Base-by-base conservation (phyloP, 176 grass and related monocot genomes). In the Triticum dicoccoides region DNA sequence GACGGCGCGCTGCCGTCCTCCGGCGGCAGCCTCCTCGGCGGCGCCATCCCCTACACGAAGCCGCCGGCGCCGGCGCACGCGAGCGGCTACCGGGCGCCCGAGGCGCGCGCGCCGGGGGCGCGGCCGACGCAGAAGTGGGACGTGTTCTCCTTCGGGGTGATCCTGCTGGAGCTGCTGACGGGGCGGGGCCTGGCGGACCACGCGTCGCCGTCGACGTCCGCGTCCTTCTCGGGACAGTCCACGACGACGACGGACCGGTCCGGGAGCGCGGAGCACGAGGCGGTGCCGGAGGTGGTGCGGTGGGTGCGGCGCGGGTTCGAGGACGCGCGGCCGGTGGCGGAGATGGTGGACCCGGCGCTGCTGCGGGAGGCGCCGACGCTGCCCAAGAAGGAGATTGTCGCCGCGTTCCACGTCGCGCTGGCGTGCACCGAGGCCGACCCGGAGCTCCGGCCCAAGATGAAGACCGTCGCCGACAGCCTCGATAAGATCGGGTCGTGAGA, bases 381-480 rank as follows among this genome's bases (percentile, higher is more conserved):
- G 44, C 85, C 88, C 10, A 99, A 94, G 83, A 96, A 99, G 80
- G 97, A 99, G 87, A 62, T 99, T 67, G 66, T 96, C 15, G 87
- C 90, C 7, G 79, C 76, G 80, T 99, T 99, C 89, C 94, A 93
- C 45, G 79, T 99, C 18, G 94, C 97, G 41, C 84, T 99, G 5
- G 85, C 90, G 0, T 99, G 97, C 79, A 94, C 90, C 6, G 87
- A 93, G 66, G 10, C 3, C 0, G 92, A 94, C 5, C 85, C 92
- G 0, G 94, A 99, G 11, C 85, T 89, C 30, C 83, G 94, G 23
- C 97, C 97, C 0, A 80, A 92, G 83, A 97, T 99, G 97, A 99
- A 94, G 87, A 82, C 73, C 6, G 85, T 94, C 20, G 83, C 87
- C 4, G 97, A 99, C 61, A 90, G 90, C 82, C 97, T 99, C 8